phyloP scores from a whole-genome alignment of 306 rosid genomes.

The Quillaja saponaria region DNA sequence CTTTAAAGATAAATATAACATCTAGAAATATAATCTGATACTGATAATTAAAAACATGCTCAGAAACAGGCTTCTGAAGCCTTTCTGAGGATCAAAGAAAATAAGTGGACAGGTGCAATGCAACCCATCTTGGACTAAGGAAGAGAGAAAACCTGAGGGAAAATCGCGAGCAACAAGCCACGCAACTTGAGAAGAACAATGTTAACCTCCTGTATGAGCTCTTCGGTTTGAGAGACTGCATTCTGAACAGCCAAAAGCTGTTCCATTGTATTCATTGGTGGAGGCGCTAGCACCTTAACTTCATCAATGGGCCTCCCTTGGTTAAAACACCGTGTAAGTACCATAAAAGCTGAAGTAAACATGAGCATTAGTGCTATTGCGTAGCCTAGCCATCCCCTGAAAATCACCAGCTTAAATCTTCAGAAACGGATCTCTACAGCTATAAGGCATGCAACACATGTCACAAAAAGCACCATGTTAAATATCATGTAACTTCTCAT shows the following conservation, averaged over 20 bases:
- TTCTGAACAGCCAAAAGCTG: conserved; percentile 94
- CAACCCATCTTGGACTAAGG: neutral
- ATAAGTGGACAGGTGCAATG: neutral
- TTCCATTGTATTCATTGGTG: conserved; percentile 86
- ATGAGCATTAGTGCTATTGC: conserved; percentile 49
- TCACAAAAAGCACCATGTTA: too few relatives aligned
- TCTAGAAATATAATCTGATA: neutral
- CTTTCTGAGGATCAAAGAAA: neutral
- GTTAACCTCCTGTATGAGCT: conserved; percentile 70
- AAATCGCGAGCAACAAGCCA: conserved; percentile 68
- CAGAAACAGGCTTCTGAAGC: neutral
- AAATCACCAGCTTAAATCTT: conserved; percentile 28
- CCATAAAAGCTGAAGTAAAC: conserved; percentile 64
- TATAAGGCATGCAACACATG: neutral
- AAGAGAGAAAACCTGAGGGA: conserved; percentile 74
- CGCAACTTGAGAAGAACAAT: conserved; percentile 81
- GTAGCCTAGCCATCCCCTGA: conserved; percentile 87
- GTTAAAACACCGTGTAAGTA: conserved; percentile 52
- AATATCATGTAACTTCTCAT: too few relatives aligned
- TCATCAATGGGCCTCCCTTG: conserved; percentile 54
- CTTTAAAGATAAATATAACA: conserved; percentile 3
- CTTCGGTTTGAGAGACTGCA: conserved; percentile 76
- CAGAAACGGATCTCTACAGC: neutral
- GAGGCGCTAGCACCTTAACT: conserved; percentile 77
- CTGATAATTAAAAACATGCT: neutral